Conservation (phyloP, 352 stramenopile species). For the Pythium pectinolyticum region DNA sequence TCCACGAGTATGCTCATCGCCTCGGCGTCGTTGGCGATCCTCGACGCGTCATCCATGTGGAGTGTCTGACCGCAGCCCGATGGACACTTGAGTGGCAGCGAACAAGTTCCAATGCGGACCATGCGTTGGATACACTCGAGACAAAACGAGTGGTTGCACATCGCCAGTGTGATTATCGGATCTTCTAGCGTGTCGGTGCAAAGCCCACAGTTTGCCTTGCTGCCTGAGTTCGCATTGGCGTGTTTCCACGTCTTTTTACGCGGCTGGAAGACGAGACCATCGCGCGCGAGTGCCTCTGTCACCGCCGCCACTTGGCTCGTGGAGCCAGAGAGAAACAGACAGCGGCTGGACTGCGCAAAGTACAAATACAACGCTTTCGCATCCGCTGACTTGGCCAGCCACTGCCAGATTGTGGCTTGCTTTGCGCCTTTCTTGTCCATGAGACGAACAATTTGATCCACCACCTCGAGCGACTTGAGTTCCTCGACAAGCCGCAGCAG, state of each 20-base stretch:
- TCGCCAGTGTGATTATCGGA: neutral
- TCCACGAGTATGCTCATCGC: neutral
- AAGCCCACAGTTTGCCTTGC: neutral
- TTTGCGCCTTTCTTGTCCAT: conserved; percentile 10
- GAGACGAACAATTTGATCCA: conserved; percentile 15
- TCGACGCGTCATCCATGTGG: neutral
- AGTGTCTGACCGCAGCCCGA: neutral
- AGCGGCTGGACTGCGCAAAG: neutral
- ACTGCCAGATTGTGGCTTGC: neutral
- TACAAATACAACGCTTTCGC: conserved; percentile 11
- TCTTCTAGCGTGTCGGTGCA: neutral
- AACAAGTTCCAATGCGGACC: neutral
- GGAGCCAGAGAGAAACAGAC: conserved; percentile 6
- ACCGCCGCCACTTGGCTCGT: conserved; percentile 8
- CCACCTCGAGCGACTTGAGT: conserved; percentile 18
- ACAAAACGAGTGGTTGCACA: neutral
- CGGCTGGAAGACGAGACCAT: neutral
- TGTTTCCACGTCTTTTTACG: neutral
- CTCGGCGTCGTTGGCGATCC: neutral
- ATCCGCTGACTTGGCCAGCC: neutral
- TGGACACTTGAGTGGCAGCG: neutral
- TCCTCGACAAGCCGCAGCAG: conserved; percentile 9
- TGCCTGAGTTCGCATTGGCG: neutral
- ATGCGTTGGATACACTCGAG: neutral
- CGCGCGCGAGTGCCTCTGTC: conserved; percentile 1